A percentile compares a stretch with the other conserved stretches of the same genome.
These are phyloP conservation scores for Penicillium sp. DNA, from an alignment of 2,329 filamentous ascomycete genomes.

Conservation along the genomic window DNA sequence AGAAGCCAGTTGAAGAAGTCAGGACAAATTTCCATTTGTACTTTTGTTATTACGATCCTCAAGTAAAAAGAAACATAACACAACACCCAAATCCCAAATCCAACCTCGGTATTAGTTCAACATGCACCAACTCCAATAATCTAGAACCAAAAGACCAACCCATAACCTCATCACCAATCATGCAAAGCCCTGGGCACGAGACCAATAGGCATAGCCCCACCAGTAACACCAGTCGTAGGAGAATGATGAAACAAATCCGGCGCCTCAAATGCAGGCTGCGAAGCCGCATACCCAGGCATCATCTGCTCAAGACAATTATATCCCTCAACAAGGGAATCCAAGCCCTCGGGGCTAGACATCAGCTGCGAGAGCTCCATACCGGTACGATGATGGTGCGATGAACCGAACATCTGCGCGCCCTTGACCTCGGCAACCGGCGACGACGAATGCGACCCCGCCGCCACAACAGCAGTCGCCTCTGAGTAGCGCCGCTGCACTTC, in stretches of 20 bases:
- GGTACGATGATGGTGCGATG: slow-evolving; percentile 4
- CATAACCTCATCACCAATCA: slow-evolving; percentile 15
- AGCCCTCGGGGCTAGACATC: slow-evolving; percentile 14
- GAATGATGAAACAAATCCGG: slow-evolving; percentile 16
- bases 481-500: slow-evolving; percentile 31
- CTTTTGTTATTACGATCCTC: neutral
- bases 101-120: neutral
- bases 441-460: slow-evolving; percentile 9
- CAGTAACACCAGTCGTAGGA: slow-evolving; percentile 12
- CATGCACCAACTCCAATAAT: neutral
- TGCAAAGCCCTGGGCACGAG: slow-evolving; percentile 23
- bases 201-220: slow-evolving; percentile 22
- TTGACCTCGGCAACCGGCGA: slow-evolving; percentile 17
- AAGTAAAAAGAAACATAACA: neutral
- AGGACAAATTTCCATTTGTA: neutral
- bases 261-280: slow-evolving; percentile 14
- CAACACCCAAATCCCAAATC: neutral
- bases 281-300: slow-evolving; percentile 19
- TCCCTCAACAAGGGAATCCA: slow-evolving; percentile 24
- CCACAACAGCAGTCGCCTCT: slow-evolving; percentile 13
- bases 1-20: neutral
- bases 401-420: slow-evolving; percentile 9
- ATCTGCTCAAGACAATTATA: slow-evolving; percentile 26
- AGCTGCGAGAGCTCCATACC: slow-evolving; percentile 23
- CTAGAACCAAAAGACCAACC: neutral